Evolutionary conservation across 352 stramenopile genomes (phyloP).

Genomic region (Phytophthora tubulina): DNA sequence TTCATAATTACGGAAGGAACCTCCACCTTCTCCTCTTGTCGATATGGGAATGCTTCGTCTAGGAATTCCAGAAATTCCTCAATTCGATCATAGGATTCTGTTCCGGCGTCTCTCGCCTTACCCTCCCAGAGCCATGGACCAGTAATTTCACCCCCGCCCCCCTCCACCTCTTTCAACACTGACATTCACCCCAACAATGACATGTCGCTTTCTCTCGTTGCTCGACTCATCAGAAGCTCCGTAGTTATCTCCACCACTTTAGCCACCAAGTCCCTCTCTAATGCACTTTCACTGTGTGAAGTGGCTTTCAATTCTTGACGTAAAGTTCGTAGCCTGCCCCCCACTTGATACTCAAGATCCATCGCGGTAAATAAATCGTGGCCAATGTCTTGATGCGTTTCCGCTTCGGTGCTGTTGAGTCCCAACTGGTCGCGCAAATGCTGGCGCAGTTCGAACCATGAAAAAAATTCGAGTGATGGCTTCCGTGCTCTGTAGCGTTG

Average conservation of each 20-base stretch:
- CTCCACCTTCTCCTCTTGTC: not conserved
- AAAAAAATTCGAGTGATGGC: constrained; percentile 26
- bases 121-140: constrained; percentile 35
- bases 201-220: constrained; percentile 23
- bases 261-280: constrained; percentile 42
- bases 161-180: constrained; percentile 41
- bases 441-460: constrained; percentile 47
- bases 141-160: not conserved
- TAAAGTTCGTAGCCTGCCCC: constrained; percentile 27
- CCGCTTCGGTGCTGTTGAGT: constrained; percentile 4
- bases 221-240: constrained; percentile 64
- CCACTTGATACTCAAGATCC: constrained; percentile 32
- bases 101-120: constrained; percentile 18
- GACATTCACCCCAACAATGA: constrained; percentile 22
- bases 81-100: constrained; percentile 36
- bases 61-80: constrained; percentile 49
- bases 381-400: not conserved
- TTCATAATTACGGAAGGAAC: not conserved
- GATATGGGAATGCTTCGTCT: constrained; percentile 8
- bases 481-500: constrained; percentile 22
- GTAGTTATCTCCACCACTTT: constrained; percentile 63
- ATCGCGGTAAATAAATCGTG: not conserved
- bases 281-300: constrained; percentile 10
- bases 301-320: constrained; percentile 22
- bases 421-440: constrained; percentile 47